Base-by-base conservation (phyloP, 805 yeast genomes). In the Scheffersomyces ergatensis region DNA sequence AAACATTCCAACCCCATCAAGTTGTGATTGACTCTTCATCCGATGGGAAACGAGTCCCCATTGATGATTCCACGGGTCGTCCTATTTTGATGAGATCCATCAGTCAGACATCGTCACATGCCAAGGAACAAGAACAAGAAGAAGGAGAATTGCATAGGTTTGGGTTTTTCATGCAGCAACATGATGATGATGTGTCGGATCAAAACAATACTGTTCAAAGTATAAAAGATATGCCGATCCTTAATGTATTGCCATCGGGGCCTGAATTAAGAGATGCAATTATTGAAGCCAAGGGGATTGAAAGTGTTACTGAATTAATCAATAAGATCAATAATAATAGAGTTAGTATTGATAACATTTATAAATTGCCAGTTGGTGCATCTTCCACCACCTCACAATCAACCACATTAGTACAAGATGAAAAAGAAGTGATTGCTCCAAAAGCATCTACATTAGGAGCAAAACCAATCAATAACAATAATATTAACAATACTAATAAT, bases 81-180 rank as follows among this genome's bases (percentile, higher is more conserved):
- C 88, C 90, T 2, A 81, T 85, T 16, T 63, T 83, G 46, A 74
- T 81, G 62, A 72, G 83, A 49, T 78, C 82, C 4, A 65, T 77
- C 4, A 81, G 88, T 0, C 84, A 78, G 47, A 82, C 85, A 1
- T 75, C 86, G 8, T 51, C 76, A 9, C 80, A 85, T 53, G 88
- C 89, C 13, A 83, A 79, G 58, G 78, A 77, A 47, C 88, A 85
- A 60, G 96, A 89, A 57, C 82, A 82, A 45, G 97, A 89, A 58
- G 97, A 89, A 67, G 97, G 97, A 52, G 95, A 86, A 55, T 75
- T 89, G 48, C 96, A 87, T 60, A 81, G 85, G 63, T 81, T 89
- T 82, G 95, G 95, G 15, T 79, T 81, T 54, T 86, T 80, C 53
- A 82, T 88, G 48, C 85, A 82, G 56, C 87, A 80, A 54, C 78